Evolutionary conservation across 2,329 filamentous ascomycete species (phyloP), one percentile per base, ranked within the genome.

Genomic region (Aspergillus sp.): DNA sequence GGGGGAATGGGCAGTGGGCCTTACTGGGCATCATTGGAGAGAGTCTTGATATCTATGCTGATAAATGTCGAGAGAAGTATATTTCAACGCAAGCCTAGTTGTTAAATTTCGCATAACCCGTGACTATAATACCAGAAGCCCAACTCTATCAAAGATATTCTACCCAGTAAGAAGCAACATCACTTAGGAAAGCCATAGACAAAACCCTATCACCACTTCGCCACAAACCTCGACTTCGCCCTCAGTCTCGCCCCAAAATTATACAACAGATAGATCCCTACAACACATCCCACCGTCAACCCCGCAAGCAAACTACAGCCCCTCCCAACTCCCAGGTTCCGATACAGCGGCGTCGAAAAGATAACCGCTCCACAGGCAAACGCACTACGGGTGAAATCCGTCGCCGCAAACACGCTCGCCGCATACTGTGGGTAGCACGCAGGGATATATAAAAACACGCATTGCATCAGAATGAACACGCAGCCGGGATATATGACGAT

Each of bases 1-100:
- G 56, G 10, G 65, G 67, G 16, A 75, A 75, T 29, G 74, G 76
- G 51, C 77, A 75, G n/a, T 79, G 77, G 77, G 73, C 76, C 2
- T 75, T 79, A 56, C 71, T 79, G 7, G 74, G 76, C 58, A 67
- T 78, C 1, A 78, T 79, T 59, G 77, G 77, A 0, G 73, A 68
- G 45, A 70, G 75, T 24, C 61, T 78, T n/a, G 74, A 77, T 53
- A 66, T 78, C 6, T 67, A 67, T 49, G 65, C 63, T 10, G 42
- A 56, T 18, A 39, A 20, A 6, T 55, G 32, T 36, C 32, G 51
- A 18, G 54, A 57, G 36, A 29, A 57, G 45, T 10, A 47, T 20
- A 47, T 47, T 47, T 18, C 7, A 9, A 29, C 7, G 1, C 26
- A 29, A 29, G 26, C 26, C 26, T 29, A 29, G 2, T 29, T 29